Conservation (phyloP, 2,329 filamentous ascomycete genomes). For the Metarhizium brunneum region DNA sequence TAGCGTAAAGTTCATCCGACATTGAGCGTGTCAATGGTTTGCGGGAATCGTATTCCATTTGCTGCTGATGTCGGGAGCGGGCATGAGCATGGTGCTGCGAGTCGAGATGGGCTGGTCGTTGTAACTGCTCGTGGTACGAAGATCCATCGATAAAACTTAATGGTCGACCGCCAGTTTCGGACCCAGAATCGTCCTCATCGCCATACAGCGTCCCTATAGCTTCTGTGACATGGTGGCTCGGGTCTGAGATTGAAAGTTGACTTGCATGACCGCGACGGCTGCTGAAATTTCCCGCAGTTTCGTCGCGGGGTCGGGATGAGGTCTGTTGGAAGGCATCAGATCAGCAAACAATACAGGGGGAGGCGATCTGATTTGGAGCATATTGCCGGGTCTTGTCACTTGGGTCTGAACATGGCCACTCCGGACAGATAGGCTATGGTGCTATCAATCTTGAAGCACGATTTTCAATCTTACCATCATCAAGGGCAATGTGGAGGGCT, state of each 20-base stretch:
- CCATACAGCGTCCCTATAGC: constrained; percentile 88
- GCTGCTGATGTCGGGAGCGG: constrained; percentile 16
- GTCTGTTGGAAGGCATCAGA: constrained; percentile 30
- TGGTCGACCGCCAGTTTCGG: constrained; percentile 44
- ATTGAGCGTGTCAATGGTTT: constrained; percentile 34
- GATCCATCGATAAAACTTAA: constrained; percentile 61
- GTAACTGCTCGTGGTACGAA: constrained; percentile 42
- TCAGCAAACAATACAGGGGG: not conserved
- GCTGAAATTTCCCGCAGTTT: constrained; percentile 47
- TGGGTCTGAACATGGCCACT: too few relatives aligned
- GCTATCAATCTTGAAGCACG: not conserved
- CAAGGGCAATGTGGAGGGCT: constrained; percentile 28
- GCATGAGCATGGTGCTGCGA: not conserved
- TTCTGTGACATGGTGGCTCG: constrained; percentile 89
- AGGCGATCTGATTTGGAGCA: too few relatives aligned
- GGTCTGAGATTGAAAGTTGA: constrained; percentile 68
- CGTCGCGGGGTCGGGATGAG: constrained; percentile 46
- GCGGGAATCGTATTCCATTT: constrained; percentile 26
- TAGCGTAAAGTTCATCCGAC: constrained; percentile 31
- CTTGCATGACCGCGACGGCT: constrained; percentile 49
- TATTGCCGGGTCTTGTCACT: too few relatives aligned
- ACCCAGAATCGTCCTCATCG: constrained; percentile 58
- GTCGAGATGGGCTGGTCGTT: constrained; percentile 17
- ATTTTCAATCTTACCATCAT: constrained; percentile 37
- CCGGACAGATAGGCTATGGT: not conserved